Evolutionary conservation across 495 filamentous ascomycete genomes (phyloP).

Genomic region (Aspergillus campestris): DNA sequence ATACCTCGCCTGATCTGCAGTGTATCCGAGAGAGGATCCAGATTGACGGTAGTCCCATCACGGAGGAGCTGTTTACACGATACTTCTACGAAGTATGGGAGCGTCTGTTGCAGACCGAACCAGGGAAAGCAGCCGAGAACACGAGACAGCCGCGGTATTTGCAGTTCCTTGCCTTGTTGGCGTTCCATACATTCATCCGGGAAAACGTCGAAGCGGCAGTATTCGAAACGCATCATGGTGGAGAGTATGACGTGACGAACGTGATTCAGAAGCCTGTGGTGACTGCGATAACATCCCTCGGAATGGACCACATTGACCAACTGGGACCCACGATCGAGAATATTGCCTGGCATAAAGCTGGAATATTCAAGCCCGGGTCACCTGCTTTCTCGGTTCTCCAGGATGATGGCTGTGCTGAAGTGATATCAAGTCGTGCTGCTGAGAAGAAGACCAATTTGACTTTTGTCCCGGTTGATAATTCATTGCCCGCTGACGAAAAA

Average conservation of each 20-base stretch:
- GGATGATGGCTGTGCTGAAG: conserved; percentile 41
- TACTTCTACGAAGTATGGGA: conserved; percentile 67
- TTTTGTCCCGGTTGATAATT: conserved; percentile 47
- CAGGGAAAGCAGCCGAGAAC: background rate
- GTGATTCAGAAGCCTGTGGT: conserved; percentile 58
- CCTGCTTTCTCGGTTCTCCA: conserved; percentile 64
- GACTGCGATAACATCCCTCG: conserved; percentile 63
- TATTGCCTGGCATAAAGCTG: conserved; percentile 88
- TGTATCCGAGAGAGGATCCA: conserved; percentile 56
- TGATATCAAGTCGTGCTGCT: conserved; percentile 53
- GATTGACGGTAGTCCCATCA: conserved; percentile 45
- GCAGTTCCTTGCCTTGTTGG: conserved; percentile 61
- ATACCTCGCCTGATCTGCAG: conserved; percentile 59
- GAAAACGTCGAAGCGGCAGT: conserved; percentile 65
- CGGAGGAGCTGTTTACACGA: conserved; percentile 41
- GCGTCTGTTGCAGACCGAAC: conserved; percentile 24
- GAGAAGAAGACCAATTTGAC: conserved; percentile 51
- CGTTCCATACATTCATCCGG: conserved; percentile 63
- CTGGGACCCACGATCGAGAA: conserved; percentile 68
- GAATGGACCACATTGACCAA: conserved; percentile 68
- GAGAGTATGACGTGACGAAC: conserved; percentile 80
- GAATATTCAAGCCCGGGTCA: conserved; percentile 64
- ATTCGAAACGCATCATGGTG: conserved; percentile 78
- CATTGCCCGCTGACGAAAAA: conserved; percentile 15
- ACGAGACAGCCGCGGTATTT: conserved; percentile 46